Evolutionary conservation across 352 stramenopile genomes (phyloP).

Genomic region (Globisporangium takayamanum): DNA sequence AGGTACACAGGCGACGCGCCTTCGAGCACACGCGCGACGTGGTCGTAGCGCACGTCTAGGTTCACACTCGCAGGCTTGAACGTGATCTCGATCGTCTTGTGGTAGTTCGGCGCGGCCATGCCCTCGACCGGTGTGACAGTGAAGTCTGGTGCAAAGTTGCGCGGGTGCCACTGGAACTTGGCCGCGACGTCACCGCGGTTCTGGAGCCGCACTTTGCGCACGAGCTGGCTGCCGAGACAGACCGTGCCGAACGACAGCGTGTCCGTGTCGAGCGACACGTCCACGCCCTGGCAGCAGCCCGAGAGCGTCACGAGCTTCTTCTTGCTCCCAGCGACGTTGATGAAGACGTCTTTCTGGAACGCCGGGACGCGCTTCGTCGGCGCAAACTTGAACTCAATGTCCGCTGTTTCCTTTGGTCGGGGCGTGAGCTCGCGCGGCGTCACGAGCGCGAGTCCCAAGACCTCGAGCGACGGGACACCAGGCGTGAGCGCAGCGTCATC

Average conservation of each 20-base stretch:
- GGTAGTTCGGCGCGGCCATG: constrained; percentile 71
- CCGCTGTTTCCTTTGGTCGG: constrained; percentile 64
- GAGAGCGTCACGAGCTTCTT: constrained; percentile 78
- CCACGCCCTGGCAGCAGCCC: constrained; percentile 87
- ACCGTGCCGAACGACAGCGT: constrained; percentile 88
- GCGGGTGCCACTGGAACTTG: constrained; percentile 84
- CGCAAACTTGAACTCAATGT: constrained; percentile 72
- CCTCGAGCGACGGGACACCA: constrained; percentile 26
- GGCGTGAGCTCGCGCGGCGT: constrained; percentile 60
- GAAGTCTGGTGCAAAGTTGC: constrained; percentile 79
- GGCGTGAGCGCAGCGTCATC: constrained; percentile 13
- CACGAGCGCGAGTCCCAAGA: constrained; percentile 55
- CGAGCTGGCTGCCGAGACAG: constrained; percentile 80
- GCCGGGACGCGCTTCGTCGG: constrained; percentile 52
- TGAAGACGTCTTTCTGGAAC: constrained; percentile 62
- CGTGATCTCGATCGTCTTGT: constrained; percentile 87
- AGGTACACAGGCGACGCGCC: constrained; percentile 47
- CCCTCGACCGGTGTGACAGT: constrained; percentile 73
- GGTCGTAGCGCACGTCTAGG: constrained; percentile 85
- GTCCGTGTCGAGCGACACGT: constrained; percentile 87
- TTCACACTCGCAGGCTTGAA: constrained; percentile 80
- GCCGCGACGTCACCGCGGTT: constrained; percentile 88
- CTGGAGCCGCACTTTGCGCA: constrained; percentile 81
- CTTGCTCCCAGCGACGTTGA: constrained; percentile 56
- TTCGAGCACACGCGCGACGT: constrained; percentile 68